A percentile compares a stretch with the other conserved stretches of the same genome.
Conservation (phyloP, 148 eudicot genomes). For the Oxyria digyna region DNA sequence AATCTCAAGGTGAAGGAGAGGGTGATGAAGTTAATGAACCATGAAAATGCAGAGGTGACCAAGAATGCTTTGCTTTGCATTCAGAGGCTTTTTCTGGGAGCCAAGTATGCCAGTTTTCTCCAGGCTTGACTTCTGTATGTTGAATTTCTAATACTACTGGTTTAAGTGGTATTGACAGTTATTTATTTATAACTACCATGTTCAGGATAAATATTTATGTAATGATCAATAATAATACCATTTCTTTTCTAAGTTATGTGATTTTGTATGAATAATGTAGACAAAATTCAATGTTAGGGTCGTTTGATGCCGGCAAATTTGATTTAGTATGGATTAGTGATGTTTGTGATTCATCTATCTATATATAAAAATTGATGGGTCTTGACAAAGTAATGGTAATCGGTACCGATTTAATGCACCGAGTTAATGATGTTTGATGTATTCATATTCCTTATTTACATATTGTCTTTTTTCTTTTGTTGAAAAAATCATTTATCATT, state of each 20-base stretch:
- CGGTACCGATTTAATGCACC: no score
- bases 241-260: neutral
- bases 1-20: slow-evolving; percentile 94
- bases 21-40: slow-evolving; percentile 87
- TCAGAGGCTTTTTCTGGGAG: slow-evolving; percentile 95
- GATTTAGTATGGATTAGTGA: neutral
- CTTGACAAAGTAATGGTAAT: no score
- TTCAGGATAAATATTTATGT: no score
- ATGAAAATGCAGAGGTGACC: slow-evolving; percentile 84
- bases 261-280: neutral
- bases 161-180: neutral
- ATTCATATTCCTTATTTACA: neutral
- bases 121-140: slow-evolving; percentile 38
- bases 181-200: neutral
- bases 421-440: no score
- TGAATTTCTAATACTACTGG: neutral
- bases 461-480: neutral
- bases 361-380: no score
- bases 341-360: neutral
- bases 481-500: no score
- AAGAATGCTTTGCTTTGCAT: slow-evolving; percentile 89
- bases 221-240: neutral
- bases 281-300: neutral
- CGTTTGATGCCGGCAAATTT: neutral
- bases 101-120: slow-evolving; percentile 96